A percentile compares a stretch with the other conserved stretches of the same genome.
Conservation (phyloP, 495 filamentous ascomycete genomes). For the Neurospora cerealis region DNA sequence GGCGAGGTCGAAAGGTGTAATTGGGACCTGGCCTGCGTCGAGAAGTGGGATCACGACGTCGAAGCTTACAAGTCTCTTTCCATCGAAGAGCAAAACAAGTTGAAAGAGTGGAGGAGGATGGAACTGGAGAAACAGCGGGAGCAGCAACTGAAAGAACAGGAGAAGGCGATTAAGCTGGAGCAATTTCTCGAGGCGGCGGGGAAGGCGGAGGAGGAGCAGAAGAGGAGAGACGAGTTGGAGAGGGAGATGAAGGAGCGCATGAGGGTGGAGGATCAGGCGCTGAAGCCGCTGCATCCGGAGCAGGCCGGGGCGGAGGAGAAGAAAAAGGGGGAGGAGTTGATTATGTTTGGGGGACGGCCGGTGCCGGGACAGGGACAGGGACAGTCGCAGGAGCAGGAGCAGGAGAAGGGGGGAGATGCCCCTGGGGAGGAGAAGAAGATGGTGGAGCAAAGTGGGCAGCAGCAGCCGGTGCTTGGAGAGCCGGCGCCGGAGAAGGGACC, state of each 20-base stretch:
- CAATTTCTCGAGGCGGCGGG: constrained; percentile 1
- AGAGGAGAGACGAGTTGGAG: constrained; percentile 6
- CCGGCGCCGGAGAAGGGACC: neutral
- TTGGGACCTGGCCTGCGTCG: constrained; percentile 47
- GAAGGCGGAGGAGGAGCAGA: constrained; percentile 9
- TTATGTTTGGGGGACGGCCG: neutral
- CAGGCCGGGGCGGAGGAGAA: neutral
- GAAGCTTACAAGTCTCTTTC: constrained; percentile 33
- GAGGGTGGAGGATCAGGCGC: constrained; percentile 1
- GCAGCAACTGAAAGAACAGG: constrained; percentile 2
- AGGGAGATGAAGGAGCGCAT: constrained; percentile 12
- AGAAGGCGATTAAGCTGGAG: constrained; percentile 6
- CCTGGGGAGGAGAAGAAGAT: neutral
- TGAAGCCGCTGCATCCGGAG: neutral
- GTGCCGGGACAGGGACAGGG: neutral
- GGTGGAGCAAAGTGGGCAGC: neutral
- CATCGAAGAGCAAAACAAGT: constrained; percentile 33
- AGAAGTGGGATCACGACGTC: constrained; percentile 43
- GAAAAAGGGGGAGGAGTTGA: neutral
- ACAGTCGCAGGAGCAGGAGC: neutral
- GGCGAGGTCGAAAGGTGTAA: constrained; percentile 53
- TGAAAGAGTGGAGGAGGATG: constrained; percentile 25
- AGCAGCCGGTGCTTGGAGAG: neutral
- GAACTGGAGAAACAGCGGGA: neutral
- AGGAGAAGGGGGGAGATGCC: neutral